phyloP scores from a whole-genome alignment of 257 asterid genomes.

The Penstemon davidsonii region DNA sequence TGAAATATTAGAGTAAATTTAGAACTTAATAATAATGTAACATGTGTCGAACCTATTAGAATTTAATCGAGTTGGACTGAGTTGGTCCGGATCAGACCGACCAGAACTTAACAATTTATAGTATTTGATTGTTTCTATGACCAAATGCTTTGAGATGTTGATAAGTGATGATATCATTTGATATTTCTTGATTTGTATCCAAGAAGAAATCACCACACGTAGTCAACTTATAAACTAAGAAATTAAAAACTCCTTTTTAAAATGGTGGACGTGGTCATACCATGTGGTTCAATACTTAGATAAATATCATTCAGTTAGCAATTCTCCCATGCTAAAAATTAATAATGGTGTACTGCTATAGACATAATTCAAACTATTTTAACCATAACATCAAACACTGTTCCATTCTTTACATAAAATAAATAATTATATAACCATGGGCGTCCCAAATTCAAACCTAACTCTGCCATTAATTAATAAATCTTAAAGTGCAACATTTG shows the following conservation, averaged over 20 bases:
- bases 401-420: background rate
- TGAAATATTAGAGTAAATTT: no score
- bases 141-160: no score
- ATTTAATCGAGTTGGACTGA: no score
- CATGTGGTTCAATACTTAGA: no score
- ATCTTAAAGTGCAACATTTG: background rate
- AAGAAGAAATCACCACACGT: background rate
- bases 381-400: conserved; percentile 5
- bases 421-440: background rate
- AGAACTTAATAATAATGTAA: no score
- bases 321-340: background rate
- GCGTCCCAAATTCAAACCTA: conserved; percentile 14
- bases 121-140: no score
- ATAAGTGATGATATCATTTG: no score
- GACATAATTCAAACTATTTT: conserved; percentile 5
- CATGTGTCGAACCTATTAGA: no score
- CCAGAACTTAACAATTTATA: no score
- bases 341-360: background rate
- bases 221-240: conserved; percentile 18
- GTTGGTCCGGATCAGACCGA: no score
- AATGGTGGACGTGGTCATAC: conserved; percentile 22
- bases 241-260: conserved; percentile 4
- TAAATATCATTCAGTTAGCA: no score
- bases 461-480: background rate
- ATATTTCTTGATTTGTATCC: background rate